phyloP scores from a whole-genome alignment of 176 grass and related monocot species.

The Aegilops umbellulata region DNA sequence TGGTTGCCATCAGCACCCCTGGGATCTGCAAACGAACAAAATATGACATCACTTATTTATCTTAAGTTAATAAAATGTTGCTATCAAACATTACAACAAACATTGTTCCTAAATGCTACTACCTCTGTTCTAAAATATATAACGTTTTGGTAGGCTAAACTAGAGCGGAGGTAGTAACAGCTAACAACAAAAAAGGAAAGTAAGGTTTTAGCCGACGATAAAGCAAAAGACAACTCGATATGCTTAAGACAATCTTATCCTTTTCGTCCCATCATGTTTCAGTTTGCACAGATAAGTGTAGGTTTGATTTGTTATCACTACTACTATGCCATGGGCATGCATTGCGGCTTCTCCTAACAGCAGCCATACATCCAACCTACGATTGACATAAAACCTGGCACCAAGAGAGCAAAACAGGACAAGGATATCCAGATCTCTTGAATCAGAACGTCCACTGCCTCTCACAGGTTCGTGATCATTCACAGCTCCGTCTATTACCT shows the following conservation, averaged over 20 bases:
- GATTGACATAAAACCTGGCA: not conserved
- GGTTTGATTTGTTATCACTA: not conserved
- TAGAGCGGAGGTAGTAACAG: not conserved
- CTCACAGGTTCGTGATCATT: not conserved
- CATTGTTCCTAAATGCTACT: not conserved
- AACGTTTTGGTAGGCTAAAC: no score
- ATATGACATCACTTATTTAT: not conserved
- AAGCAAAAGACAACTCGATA: not conserved
- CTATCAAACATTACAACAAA: constrained; percentile 6
- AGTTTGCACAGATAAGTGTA: not conserved
- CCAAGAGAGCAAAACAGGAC: not conserved
- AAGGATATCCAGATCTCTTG: not conserved
- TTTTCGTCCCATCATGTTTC: not conserved
- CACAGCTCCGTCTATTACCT: not conserved
- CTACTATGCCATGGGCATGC: not conserved
- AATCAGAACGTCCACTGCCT: not conserved
- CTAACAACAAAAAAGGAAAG: not conserved
- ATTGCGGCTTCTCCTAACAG: not conserved
- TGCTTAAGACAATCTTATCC: not conserved
- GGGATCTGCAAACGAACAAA: constrained; percentile 57
- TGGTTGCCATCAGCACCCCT: constrained; percentile 42
- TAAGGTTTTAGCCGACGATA: not conserved
- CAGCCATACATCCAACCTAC: not conserved
- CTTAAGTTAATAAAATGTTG: not conserved
- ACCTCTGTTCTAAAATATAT: no score